These are phyloP conservation scores for Cryptosporidium meleagridis DNA, from an alignment of 169 alveolate species.

Conservation along the genomic window DNA sequence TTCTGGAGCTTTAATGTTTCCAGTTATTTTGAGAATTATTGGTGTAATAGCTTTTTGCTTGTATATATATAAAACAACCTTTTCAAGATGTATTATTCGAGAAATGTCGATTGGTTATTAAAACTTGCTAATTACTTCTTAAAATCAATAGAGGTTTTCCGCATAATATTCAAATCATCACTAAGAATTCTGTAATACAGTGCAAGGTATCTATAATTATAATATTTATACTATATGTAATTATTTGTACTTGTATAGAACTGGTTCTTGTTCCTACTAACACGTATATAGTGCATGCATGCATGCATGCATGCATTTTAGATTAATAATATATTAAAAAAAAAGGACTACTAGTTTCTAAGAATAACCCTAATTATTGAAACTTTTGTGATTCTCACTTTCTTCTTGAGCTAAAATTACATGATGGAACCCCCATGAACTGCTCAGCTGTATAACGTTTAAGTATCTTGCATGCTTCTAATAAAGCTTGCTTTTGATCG, in stretches of 20 bases:
- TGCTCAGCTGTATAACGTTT: conserved; percentile 62
- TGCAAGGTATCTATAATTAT: no score
- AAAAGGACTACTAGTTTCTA: conserved; percentile 19
- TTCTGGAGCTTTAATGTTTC: neutral
- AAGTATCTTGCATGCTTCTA: conserved; percentile 56
- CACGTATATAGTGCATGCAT: neutral
- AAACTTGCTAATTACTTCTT: no score
- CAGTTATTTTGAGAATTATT: neutral
- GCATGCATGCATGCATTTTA: neutral
- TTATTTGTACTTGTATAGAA: no score
- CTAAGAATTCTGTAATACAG: no score
- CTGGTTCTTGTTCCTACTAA: no score
- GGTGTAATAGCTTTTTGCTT: neutral
- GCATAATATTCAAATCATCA: no score
- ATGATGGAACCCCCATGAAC: conserved; percentile 74
- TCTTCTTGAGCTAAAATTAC: conserved; percentile 33
- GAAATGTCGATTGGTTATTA: neutral
- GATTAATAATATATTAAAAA: neutral
- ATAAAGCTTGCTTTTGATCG: conserved; percentile 57
- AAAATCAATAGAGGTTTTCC: no score
- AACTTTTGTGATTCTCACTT: neutral
- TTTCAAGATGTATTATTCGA: no score
- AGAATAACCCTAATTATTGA: conserved; percentile 46
- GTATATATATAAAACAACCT: no score
- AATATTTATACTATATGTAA: no score